Conservation (phyloP, 805 yeast species). For the Phaffomyces thermotolerans region DNA sequence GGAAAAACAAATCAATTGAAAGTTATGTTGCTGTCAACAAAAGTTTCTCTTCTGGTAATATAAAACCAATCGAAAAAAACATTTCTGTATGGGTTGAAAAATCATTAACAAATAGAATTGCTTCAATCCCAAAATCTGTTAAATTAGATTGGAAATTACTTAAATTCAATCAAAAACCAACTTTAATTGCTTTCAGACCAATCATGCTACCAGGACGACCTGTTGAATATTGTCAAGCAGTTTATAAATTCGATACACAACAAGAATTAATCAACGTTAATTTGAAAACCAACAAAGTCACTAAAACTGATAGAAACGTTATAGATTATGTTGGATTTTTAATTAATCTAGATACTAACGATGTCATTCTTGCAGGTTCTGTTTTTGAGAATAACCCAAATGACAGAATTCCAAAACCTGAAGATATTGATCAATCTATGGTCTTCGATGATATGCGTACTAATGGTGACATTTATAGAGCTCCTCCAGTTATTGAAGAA, state of each 20-base stretch:
- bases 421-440: conserved; percentile 22
- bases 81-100: conserved; percentile 59
- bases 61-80: conserved; percentile 37
- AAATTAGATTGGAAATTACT: conserved; percentile 71
- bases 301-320: conserved; percentile 44
- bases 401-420: conserved; percentile 30
- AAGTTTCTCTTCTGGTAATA: conserved; percentile 60
- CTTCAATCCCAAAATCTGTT: conserved; percentile 48
- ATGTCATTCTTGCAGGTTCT: conserved; percentile 55
- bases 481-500: conserved; percentile 15
- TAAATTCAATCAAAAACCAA: conserved; percentile 65
- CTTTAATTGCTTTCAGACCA: conserved; percentile 62
- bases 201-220: conserved; percentile 53
- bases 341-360: conserved; percentile 53
- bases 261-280: conserved; percentile 50
- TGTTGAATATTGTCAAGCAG: conserved; percentile 48
- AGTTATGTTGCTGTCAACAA: conserved; percentile 70
- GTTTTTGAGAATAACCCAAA: conserved; percentile 51
- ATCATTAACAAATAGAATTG: conserved; percentile 45
- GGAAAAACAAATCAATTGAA: conserved; percentile 85
- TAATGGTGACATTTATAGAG: conserved; percentile 30
- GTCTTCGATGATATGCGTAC: conserved; percentile 25
- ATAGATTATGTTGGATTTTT: conserved; percentile 55
- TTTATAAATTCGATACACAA: conserved; percentile 54
- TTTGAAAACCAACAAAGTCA: conserved; percentile 36